A percentile compares a stretch with the other conserved stretches of the same genome.
phyloP scores from a whole-genome alignment of 768 basidiomycete species.

The Leccinellum albellum region DNA sequence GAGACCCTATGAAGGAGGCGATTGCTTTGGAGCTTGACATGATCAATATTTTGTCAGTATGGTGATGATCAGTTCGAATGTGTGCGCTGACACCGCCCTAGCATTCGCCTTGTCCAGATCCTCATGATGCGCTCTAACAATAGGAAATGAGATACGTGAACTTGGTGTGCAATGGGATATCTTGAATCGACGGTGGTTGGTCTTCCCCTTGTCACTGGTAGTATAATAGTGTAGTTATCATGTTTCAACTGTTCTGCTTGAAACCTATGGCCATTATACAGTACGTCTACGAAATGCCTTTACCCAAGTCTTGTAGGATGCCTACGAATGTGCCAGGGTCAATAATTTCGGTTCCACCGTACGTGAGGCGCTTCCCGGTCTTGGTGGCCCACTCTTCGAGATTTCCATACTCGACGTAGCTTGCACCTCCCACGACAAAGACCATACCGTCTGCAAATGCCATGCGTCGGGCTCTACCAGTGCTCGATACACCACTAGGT shows the following conservation, averaged over 20 bases:
- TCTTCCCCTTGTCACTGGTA: constrained; percentile 14
- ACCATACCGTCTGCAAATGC: constrained; percentile 86
- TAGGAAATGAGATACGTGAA: constrained; percentile 42
- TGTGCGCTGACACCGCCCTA: constrained; percentile 29
- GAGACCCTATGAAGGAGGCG: constrained; percentile 76
- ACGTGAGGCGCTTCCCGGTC: constrained; percentile 82
- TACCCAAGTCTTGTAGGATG: constrained; percentile 64
- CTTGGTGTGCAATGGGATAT: neutral
- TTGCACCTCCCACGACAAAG: constrained; percentile 94
- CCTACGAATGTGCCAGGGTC: constrained; percentile 83
- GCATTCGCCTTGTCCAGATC: constrained; percentile 79
- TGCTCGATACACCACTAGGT: constrained; percentile 30
- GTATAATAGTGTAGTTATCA: neutral
- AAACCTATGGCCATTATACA: constrained; percentile 40
- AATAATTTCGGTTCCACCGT: constrained; percentile 94
- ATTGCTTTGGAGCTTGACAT: constrained; percentile 80
- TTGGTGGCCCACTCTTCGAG: constrained; percentile 87
- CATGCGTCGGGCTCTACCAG: constrained; percentile 55
- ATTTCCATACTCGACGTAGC: constrained; percentile 97
- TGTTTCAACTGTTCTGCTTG: neutral
- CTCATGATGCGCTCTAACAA: constrained; percentile 61
- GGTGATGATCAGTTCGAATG: neutral
- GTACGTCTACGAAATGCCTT: constrained; percentile 28
- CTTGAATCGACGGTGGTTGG: neutral
- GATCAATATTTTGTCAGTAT: constrained; percentile 81